These are phyloP conservation scores for Erigeron philadelphicus DNA, from an alignment of 140 eudicot genomes.

Conservation along the genomic window DNA sequence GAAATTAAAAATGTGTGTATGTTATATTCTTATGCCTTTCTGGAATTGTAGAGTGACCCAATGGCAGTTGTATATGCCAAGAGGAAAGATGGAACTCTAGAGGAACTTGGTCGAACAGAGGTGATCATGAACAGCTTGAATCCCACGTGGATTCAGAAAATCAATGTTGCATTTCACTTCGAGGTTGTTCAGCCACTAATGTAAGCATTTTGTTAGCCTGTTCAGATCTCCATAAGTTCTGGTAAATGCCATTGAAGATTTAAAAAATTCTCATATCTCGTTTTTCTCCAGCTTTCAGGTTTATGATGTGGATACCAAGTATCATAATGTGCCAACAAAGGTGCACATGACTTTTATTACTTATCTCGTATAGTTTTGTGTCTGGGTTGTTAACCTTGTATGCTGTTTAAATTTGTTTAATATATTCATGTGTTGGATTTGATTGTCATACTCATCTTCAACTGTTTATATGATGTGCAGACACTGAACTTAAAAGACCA, in stretches of 20 bases:
- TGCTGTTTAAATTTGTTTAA: slow-evolving; percentile 7
- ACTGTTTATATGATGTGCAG: slow-evolving; percentile 42
- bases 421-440: not conserved
- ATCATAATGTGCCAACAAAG: slow-evolving; percentile 73
- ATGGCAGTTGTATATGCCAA: slow-evolving; percentile 68
- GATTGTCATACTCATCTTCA: not conserved
- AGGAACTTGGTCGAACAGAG: slow-evolving; percentile 93
- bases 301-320: slow-evolving; percentile 82
- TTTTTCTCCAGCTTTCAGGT: slow-evolving; percentile 64
- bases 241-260: slow-evolving; percentile 10
- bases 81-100: slow-evolving; percentile 61
- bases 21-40: slow-evolving; percentile 12
- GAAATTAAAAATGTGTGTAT: slow-evolving; percentile 1
- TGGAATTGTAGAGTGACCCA: slow-evolving; percentile 76
- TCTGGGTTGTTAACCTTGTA: slow-evolving; percentile 6
- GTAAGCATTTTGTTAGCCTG: slow-evolving; percentile 39
- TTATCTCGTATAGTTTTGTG: slow-evolving; percentile 2
- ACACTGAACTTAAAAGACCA: slow-evolving; percentile 65
- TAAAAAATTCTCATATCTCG: slow-evolving; percentile 16
- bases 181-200: slow-evolving; percentile 77
- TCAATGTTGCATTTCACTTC: slow-evolving; percentile 64
- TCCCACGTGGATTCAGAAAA: slow-evolving; percentile 81
- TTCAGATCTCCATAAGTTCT: slow-evolving; percentile 14
- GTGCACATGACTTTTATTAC: slow-evolving; percentile 29
- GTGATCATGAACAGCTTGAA: slow-evolving; percentile 82